Percentiles rank a stretch among this genome's conserved stretches.
These are phyloP conservation scores for Mesostigma viride DNA, from an alignment of 139 green algal species.

Conservation along the genomic window DNA sequence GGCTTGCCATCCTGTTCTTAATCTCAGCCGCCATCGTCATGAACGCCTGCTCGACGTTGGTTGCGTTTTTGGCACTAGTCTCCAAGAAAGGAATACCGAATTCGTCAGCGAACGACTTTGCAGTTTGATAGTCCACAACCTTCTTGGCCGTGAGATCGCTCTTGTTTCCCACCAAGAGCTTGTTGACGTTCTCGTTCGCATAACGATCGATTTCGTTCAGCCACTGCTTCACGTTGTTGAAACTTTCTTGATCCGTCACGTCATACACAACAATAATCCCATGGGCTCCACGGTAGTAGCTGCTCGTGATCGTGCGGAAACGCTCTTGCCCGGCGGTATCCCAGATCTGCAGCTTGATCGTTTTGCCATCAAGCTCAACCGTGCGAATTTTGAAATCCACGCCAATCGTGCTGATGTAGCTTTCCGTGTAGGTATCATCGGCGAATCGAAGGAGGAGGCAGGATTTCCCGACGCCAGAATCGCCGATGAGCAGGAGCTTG, in stretches of 20 bases:
- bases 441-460: slow-evolving; percentile 28
- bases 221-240: slow-evolving; percentile 99
- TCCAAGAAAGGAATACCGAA: slow-evolving; percentile 98
- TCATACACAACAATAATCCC: slow-evolving; percentile 99
- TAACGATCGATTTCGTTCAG: slow-evolving; percentile 99
- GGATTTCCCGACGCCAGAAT: slow-evolving; percentile 29
- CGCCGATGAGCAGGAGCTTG: slow-evolving; percentile 38
- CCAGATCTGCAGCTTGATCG: slow-evolving; percentile 99
- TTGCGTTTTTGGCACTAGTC: slow-evolving; percentile 94
- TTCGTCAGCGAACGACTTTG: slow-evolving; percentile 98
- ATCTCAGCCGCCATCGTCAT: slow-evolving; percentile 99
- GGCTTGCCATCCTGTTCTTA: slow-evolving; percentile 70
- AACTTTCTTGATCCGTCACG: slow-evolving; percentile 94
- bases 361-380: slow-evolving; percentile 97
- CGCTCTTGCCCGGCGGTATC: slow-evolving; percentile 97
- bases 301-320: slow-evolving; percentile 96
- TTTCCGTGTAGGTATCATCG: slow-evolving; percentile 98
- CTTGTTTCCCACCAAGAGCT: slow-evolving; percentile 99
- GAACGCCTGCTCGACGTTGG: slow-evolving; percentile 98
- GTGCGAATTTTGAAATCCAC: slow-evolving; percentile 99
- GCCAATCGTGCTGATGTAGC: slow-evolving; percentile 99
- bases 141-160: slow-evolving; percentile 89
- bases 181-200: slow-evolving; percentile 99
- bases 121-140: slow-evolving; percentile 86
- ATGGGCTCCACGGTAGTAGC: slow-evolving; percentile 95